Evolutionary conservation across 2,329 filamentous ascomycete species (phyloP).

Genomic region (Leptographium lundbergii): DNA sequence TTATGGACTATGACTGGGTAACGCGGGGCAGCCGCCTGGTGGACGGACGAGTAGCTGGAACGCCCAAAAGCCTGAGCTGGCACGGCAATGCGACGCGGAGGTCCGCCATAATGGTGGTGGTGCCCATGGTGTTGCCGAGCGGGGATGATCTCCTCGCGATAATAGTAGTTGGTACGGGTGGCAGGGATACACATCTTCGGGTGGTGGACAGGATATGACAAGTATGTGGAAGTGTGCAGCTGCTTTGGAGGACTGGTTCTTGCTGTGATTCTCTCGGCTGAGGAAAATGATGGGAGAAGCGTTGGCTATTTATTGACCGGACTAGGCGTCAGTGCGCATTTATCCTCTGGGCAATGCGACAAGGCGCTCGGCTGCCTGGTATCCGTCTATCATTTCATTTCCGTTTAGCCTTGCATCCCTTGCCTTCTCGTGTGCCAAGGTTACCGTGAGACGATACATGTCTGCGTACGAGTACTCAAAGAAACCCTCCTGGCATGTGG

Average conservation of each 20-base stretch:
- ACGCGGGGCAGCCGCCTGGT: constrained; percentile 22
- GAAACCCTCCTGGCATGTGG: not conserved
- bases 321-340: not conserved
- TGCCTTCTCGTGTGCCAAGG: not conserved
- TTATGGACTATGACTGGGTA: too few species aligned
- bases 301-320: not conserved
- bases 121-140: constrained; percentile 11
- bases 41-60: constrained; percentile 12
- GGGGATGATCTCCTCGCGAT: constrained; percentile 40
- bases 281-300: too few species aligned
- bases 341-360: not conserved
- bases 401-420: not conserved
- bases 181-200: constrained; percentile 37
- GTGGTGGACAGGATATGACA: not conserved
- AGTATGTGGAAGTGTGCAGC: not conserved
- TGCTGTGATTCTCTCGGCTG: not conserved
- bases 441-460: not conserved
- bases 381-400: too few species aligned
- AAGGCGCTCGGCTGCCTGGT: not conserved
- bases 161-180: constrained; percentile 36
- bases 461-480: too few species aligned
- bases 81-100: not conserved
- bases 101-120: constrained; percentile 18
- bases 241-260: not conserved
- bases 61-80: not conserved